Evolutionary conservation across 1,284 basidiomycete species (phyloP), one percentile per base, ranked within the genome.

Genomic region (Somion occarium): DNA sequence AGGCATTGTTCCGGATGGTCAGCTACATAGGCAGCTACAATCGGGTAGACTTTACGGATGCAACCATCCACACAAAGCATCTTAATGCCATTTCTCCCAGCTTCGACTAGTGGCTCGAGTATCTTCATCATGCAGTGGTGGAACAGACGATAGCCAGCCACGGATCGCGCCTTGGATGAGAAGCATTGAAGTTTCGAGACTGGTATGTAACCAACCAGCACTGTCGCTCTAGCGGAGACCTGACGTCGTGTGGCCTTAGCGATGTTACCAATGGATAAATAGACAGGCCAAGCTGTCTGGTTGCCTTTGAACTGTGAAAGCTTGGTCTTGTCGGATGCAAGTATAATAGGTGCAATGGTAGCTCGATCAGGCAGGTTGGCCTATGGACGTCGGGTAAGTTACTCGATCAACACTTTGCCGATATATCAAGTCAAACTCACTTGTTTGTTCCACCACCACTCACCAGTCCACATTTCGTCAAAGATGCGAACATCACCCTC

Each of bases 381-480:
- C 56, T 61, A 50, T 19, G 3, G 43, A 46, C 11, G 12, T 12
- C 23, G 13, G 30, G 15, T 34, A 34, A 34, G 30, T 15, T 34
- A 34, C 30, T 22, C 3, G 3, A 9, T 22, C n/a, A 22, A 23
- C 13, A 43, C 20, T 22, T 43, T 43, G 15, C 20, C n/a, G n/a
- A n/a, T 43, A 43, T 19, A 43, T 7, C 5, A 44, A 44, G 9
- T 11, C 19, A n/a, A 15, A n/a, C 19, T 23, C 58, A 72, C 70
- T 59, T 73, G 71, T 1, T 56, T 59, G 0, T 66, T 50, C 65
- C 65, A 70, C 69, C 72, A 75, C 73, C 72, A 75, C n/a, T 73
- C 63, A 0, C 46, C 66, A 0, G 70, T 74, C 65, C 67, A 71
- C 68, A 73, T 74, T 47, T 77, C 68, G 25, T 64, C 55, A 44